Evolutionary conservation across 2,329 filamentous ascomycete genomes (phyloP), one percentile per base, ranked within the genome.

Genomic region (Alternaria arborescens): DNA sequence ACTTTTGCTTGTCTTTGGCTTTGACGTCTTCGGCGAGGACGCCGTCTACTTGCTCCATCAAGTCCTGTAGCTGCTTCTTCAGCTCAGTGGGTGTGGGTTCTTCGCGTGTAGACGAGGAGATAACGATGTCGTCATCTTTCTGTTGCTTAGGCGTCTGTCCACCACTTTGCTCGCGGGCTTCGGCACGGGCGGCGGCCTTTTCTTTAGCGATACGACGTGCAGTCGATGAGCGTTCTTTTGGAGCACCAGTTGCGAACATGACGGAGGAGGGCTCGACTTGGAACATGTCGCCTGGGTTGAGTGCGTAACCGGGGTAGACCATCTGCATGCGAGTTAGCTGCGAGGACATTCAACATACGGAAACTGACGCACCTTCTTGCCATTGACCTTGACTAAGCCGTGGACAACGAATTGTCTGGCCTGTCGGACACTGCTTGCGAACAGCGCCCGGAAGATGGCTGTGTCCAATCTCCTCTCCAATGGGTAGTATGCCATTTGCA

Each of bases 221-320:
- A 51, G 61, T 67, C 4, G 71, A 65, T 51, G 73, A 72, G 51
- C 73, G 72, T 14, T 60, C 62, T 80, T 93, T 95, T 50, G 87
- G 86, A 26, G 86, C 85, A 60, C 95, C 95, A 1, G 94, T 97
- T 34, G 92, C 94, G 72, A 87, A 94, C 79, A 99, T 85, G 58
- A 99, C 95, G 70, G 90, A 88, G 40, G 97, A 92, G 36, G 91
- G 86, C 20, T 97, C 91, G 71, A 99, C 94, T 78, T 97, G 93
- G 85, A 99, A 99, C 88, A 99, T 92, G 78, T 99, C 95, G 69
- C 95, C 95, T 3, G 95, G 96, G 79, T 99, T 99, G 40, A 99
- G 87, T 67, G 93, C 89, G 79, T 99, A 99, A 56, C 93, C 91
- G 8, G 95, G 94, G 75, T 95, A 92, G 65, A 87, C 85, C 91